A percentile compares a stretch with the other conserved stretches of the same genome.
Evolutionary conservation across 2,329 filamentous ascomycete genomes (phyloP).

Genomic region (Dactylellina sp.): DNA sequence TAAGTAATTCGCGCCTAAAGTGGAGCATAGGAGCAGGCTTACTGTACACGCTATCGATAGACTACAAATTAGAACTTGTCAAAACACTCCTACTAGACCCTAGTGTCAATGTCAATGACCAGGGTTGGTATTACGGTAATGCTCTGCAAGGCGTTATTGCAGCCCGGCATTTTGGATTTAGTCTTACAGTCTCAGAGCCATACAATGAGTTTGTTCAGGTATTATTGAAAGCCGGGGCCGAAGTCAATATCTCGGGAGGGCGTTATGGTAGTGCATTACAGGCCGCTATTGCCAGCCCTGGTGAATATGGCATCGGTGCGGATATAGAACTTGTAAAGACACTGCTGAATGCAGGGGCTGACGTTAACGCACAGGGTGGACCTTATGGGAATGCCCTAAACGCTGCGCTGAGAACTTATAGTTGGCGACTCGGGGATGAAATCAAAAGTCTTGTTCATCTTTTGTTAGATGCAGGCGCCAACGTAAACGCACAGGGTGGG

Average conservation of each 20-base stretch:
- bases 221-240: neutral
- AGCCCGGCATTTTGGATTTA: too few relatives aligned
- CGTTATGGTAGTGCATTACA: neutral
- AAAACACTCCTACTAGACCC: constrained; percentile 6
- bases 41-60: neutral
- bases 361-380: neutral
- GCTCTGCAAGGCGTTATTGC: neutral
- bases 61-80: constrained; percentile 1
- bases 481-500: constrained; percentile 7
- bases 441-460: neutral
- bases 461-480: constrained; percentile 5
- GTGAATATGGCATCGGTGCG: neutral
- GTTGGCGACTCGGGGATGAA: too few relatives aligned
- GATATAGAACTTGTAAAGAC: neutral
- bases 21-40: neutral
- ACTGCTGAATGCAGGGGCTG: neutral
- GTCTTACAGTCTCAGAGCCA: too few relatives aligned
- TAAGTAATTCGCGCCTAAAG: too few relatives aligned
- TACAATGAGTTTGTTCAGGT: neutral
- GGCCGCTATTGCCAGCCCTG: neutral
- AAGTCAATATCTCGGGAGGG: neutral
- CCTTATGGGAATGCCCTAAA: neutral
- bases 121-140: neutral
- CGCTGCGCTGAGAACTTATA: neutral
- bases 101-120: constrained; percentile 5